A percentile compares a stretch with the other conserved stretches of the same genome.
Conservation (phyloP, 192 early-diverging fungal species). For the Hyaloraphidium curvatum region DNA sequence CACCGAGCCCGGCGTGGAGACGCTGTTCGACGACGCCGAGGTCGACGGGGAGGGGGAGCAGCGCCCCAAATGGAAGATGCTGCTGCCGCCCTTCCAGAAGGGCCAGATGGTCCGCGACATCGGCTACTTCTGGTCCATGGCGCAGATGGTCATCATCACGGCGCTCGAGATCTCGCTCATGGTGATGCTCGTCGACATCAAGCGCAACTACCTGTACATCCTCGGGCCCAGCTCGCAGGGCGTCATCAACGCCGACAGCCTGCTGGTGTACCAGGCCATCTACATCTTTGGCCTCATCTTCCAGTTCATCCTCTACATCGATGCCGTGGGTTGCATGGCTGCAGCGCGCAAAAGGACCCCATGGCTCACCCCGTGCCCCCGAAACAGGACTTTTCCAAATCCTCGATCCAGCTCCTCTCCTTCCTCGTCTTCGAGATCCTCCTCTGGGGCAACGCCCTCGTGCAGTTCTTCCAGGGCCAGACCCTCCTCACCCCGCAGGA, state of each 20-base stretch:
- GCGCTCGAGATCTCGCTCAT: slow-evolving; percentile 8
- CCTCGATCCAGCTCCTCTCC: slow-evolving; percentile 27
- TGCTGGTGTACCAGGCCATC: background rate
- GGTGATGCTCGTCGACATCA: slow-evolving; percentile 5
- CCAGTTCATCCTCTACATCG: background rate
- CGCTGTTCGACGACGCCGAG: too few relatives aligned
- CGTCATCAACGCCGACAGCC: background rate
- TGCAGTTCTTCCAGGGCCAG: slow-evolving; percentile 19
- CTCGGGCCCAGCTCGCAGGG: background rate
- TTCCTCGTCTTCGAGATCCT: slow-evolving; percentile 23
- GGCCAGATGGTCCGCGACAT: too few relatives aligned
- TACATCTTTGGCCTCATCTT: background rate
- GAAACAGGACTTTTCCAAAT: slow-evolving; percentile 15
- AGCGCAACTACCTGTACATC: background rate
- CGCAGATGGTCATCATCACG: slow-evolving; percentile 16
- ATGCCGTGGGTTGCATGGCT: background rate
- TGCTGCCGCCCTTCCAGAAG: too few relatives aligned
- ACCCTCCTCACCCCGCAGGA: slow-evolving; percentile 7
- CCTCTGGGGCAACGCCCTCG: slow-evolving; percentile 16
- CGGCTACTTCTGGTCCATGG: slow-evolving; percentile 15
- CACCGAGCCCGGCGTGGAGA: too few relatives aligned
- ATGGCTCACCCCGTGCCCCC: too few relatives aligned
- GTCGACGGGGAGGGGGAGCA: too few relatives aligned
- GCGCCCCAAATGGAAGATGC: too few relatives aligned
- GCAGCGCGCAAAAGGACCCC: background rate